Percentiles rank a stretch among this genome's conserved stretches.
phyloP scores from a whole-genome alignment of 805 yeast genomes.

The Helenozyma rhizophorensis region DNA sequence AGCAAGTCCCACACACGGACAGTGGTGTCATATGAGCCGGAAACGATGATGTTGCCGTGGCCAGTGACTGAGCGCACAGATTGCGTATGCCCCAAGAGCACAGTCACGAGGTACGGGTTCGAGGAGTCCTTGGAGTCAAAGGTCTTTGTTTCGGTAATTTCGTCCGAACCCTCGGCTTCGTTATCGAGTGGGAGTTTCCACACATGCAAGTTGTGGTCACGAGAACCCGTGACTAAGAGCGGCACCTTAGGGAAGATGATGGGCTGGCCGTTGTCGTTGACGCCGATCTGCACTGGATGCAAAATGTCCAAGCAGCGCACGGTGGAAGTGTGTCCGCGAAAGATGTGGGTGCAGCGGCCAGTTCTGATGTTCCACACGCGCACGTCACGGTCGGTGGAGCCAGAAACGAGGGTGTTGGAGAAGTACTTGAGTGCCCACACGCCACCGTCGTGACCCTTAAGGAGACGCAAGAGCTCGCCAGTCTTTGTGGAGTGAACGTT shows the following conservation, averaged over 20 bases:
- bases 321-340: slow-evolving; percentile 88
- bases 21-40: slow-evolving; percentile 88
- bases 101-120: slow-evolving; percentile 16
- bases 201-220: slow-evolving; percentile 42
- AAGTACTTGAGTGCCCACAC: slow-evolving; percentile 96
- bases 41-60: slow-evolving; percentile 73
- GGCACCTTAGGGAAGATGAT: slow-evolving; percentile 59
- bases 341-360: slow-evolving; percentile 86
- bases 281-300: slow-evolving; percentile 61
- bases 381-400: slow-evolving; percentile 91
- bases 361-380: slow-evolving; percentile 87
- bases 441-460: slow-evolving; percentile 93
- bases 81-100: slow-evolving; percentile 52
- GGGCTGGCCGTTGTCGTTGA: slow-evolving; percentile 53
- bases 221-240: slow-evolving; percentile 50
- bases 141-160: slow-evolving; percentile 30
- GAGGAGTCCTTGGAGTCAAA: slow-evolving; percentile 32
- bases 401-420: slow-evolving; percentile 82
- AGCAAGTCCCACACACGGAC: slow-evolving; percentile 88
- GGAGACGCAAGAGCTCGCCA: slow-evolving; percentile 57
- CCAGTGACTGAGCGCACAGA: slow-evolving; percentile 88
- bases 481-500: slow-evolving; percentile 74
- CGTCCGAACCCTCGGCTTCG: slow-evolving; percentile 31
- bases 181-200: slow-evolving; percentile 54
- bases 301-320: slow-evolving; percentile 87